Percentiles rank a stretch among this genome's conserved stretches.
Conservation (phyloP, 2,329 filamentous ascomycete genomes). For the Zasmidium cellare region DNA sequence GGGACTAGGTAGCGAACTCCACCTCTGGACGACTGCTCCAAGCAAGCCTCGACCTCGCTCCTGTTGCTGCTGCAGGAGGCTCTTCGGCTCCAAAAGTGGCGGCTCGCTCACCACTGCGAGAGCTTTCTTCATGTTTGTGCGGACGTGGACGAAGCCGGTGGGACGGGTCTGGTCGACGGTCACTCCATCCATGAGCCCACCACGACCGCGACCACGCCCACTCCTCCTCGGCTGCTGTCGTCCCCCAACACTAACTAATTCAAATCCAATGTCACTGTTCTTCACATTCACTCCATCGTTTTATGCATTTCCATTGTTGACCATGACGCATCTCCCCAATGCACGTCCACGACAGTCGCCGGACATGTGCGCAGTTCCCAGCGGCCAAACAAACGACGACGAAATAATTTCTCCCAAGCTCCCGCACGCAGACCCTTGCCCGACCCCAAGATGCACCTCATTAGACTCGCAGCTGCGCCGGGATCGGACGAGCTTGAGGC, state of each 20-base stretch:
- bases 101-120: neutral
- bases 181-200: conserved; percentile 1
- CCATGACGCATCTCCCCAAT: too few species aligned
- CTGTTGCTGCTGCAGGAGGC: conserved; percentile 3
- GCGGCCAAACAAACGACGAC: neutral
- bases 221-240: neutral
- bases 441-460: neutral
- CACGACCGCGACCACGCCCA: neutral
- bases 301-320: neutral
- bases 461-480: neutral
- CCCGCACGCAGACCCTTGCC: neutral
- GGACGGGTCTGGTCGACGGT: neutral
- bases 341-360: too few species aligned
- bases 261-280: neutral
- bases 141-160: neutral
- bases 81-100: conserved; percentile 13
- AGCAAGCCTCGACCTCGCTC: neutral
- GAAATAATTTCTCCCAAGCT: neutral
- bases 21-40: neutral
- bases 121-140: neutral
- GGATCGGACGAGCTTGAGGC: neutral
- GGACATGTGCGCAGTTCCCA: too few species aligned
- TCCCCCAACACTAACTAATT: neutral
- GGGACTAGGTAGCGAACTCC: neutral
- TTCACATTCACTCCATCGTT: too few species aligned